Conservation (phyloP, 2,329 filamentous ascomycete genomes). For the Didymella sp. region DNA sequence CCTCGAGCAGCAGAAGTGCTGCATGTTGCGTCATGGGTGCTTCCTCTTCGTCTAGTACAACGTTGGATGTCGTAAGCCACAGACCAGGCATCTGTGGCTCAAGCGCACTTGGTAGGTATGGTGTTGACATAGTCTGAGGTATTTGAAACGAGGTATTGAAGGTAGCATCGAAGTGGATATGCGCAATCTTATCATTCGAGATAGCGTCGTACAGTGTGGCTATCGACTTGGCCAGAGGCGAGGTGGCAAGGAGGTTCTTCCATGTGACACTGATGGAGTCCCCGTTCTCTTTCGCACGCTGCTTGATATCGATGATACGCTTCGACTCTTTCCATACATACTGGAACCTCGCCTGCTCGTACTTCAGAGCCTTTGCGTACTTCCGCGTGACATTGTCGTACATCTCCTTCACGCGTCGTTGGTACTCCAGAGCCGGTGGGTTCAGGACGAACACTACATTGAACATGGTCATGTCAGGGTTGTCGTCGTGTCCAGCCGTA, state of each 20-base stretch:
- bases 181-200: slow-evolving; percentile 84
- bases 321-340: slow-evolving; percentile 94
- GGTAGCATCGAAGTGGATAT: slow-evolving; percentile 73
- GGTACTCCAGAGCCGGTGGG: slow-evolving; percentile 78
- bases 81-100: slow-evolving; percentile 75
- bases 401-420: slow-evolving; percentile 75
- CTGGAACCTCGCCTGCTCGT: slow-evolving; percentile 85
- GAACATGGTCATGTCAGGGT: slow-evolving; percentile 91
- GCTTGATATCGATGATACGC: slow-evolving; percentile 78
- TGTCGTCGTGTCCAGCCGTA: slow-evolving; percentile 56
- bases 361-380: slow-evolving; percentile 89
- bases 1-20: slow-evolving; percentile 81
- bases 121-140: slow-evolving; percentile 69
- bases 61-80: slow-evolving; percentile 87
- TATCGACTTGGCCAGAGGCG: slow-evolving; percentile 81
- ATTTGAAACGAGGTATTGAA: slow-evolving; percentile 69
- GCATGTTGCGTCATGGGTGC: slow-evolving; percentile 84
- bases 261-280: slow-evolving; percentile 71
- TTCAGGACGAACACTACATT: slow-evolving; percentile 93
- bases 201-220: slow-evolving; percentile 82
- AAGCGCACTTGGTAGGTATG: slow-evolving; percentile 73
- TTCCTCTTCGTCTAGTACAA: slow-evolving; percentile 70
- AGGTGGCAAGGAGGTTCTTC: slow-evolving; percentile 73
- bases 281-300: slow-evolving; percentile 75
- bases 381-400: slow-evolving; percentile 91